A percentile compares a stretch with the other conserved stretches of the same genome.
phyloP scores from a whole-genome alignment of 2,329 filamentous ascomycete genomes.

The Talaromyces sp. region DNA sequence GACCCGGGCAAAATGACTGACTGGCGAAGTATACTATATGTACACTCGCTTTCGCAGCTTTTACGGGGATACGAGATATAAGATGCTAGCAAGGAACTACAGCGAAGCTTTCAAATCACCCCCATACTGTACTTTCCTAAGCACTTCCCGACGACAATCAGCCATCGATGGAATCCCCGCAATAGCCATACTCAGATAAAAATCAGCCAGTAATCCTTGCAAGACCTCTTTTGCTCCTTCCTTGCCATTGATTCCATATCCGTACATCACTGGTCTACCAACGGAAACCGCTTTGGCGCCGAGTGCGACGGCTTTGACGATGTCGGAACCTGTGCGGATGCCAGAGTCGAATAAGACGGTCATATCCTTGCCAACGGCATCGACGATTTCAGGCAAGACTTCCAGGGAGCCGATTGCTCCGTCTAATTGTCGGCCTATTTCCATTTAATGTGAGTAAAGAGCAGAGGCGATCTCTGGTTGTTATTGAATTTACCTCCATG shows the following conservation, averaged over 20 bases:
- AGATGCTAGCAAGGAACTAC: slow-evolving; percentile 14
- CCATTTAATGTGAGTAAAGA: neutral
- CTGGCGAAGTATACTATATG: neutral
- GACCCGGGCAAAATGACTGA: neutral
- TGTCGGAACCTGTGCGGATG: slow-evolving; percentile 16
- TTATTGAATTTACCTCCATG: slow-evolving; percentile 31
- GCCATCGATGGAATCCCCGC: slow-evolving; percentile 45
- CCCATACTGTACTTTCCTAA: slow-evolving; percentile 35
- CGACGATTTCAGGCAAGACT: slow-evolving; percentile 55
- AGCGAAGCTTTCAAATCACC: slow-evolving; percentile 35
- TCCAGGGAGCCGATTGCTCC: slow-evolving; percentile 45
- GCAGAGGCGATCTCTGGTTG: slow-evolving; percentile 31
- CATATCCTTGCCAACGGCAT: slow-evolving; percentile 16
- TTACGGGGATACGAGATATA: neutral
- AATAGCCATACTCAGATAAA: slow-evolving; percentile 56
- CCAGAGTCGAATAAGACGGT: slow-evolving; percentile 16
- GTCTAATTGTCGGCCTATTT: slow-evolving; percentile 42
- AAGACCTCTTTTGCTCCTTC: slow-evolving; percentile 16
- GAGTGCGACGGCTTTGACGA: slow-evolving; percentile 18
- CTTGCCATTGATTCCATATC: slow-evolving; percentile 15
- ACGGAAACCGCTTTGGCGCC: slow-evolving; percentile 17
- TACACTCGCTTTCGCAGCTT: neutral
- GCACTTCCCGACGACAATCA: slow-evolving; percentile 33
- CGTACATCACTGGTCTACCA: slow-evolving; percentile 16
- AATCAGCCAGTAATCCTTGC: slow-evolving; percentile 49